These are phyloP conservation scores for Aegilops sharonensis DNA, from an alignment of 176 grass and related monocot genomes.

Conservation along the genomic window DNA sequence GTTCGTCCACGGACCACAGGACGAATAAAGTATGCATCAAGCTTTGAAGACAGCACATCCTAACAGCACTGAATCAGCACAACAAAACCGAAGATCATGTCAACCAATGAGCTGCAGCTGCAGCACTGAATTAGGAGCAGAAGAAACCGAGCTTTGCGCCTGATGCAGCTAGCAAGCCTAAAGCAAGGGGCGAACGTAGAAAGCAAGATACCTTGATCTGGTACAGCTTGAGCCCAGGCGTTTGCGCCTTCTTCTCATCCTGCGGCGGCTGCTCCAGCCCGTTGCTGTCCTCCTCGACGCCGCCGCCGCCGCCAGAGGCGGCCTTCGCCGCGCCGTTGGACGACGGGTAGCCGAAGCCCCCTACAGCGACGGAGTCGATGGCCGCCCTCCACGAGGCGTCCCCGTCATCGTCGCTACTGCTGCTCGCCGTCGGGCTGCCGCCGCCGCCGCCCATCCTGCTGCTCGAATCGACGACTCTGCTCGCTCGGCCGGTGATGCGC, in stretches of 20 bases:
- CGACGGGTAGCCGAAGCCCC: slow-evolving; percentile 33
- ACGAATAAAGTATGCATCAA: background rate
- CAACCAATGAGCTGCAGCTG: background rate
- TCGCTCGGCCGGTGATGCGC: background rate
- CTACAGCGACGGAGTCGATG: slow-evolving; percentile 64
- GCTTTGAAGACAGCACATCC: background rate
- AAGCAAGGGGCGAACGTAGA: background rate
- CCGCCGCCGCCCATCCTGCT: slow-evolving; percentile 33
- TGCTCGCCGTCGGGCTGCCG: slow-evolving; percentile 34
- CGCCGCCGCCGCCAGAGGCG: background rate
- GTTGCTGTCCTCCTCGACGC: background rate
- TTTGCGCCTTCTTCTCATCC: slow-evolving; percentile 30
- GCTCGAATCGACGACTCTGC: background rate
- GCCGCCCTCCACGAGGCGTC: slow-evolving; percentile 73
- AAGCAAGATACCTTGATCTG: slow-evolving; percentile 70
- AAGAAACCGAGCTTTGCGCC: background rate
- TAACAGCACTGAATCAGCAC: background rate
- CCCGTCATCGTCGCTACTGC: slow-evolving; percentile 85
- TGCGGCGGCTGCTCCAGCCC: slow-evolving; percentile 19
- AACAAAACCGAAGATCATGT: background rate
- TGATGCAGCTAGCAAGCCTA: background rate
- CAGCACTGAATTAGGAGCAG: background rate
- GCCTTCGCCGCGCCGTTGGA: slow-evolving; percentile 45
- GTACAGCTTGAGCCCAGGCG: slow-evolving; percentile 76
- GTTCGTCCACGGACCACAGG: background rate